Percentiles rank a stretch among this genome's conserved stretches.
Evolutionary conservation across 768 basidiomycete genomes (phyloP).

Genomic region (Leccinum fibrillosum): DNA sequence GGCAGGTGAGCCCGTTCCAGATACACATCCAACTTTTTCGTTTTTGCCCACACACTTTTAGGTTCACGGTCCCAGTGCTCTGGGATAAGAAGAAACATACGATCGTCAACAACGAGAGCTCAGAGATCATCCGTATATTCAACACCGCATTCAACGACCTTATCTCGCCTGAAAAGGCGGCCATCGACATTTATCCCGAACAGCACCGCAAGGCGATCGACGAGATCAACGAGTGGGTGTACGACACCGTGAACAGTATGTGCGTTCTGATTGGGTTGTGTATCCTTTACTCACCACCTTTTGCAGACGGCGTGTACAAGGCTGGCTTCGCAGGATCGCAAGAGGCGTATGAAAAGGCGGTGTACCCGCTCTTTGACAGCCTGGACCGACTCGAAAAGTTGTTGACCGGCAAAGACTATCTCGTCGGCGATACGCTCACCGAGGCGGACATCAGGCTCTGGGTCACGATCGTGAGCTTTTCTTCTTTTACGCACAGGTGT

Average conservation of each 20-base stretch:
- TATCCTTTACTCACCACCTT: too few species aligned
- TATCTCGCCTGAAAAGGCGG: slow-evolving; percentile 60
- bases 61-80: slow-evolving; percentile 85
- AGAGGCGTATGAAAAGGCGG: slow-evolving; percentile 75
- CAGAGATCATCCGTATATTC: slow-evolving; percentile 93
- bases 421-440: slow-evolving; percentile 80
- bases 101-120: slow-evolving; percentile 94
- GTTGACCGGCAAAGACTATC: slow-evolving; percentile 74
- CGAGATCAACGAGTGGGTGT: slow-evolving; percentile 80
- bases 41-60: slow-evolving; percentile 13
- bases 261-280: slow-evolving; percentile 4
- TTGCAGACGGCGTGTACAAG: slow-evolving; percentile 80
- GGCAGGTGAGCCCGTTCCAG: slow-evolving; percentile 47
- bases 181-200: slow-evolving; percentile 76
- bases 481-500: neutral
- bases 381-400: slow-evolving; percentile 81
- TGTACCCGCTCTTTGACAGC: slow-evolving; percentile 68
- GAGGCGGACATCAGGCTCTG: slow-evolving; percentile 85
- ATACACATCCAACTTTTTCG: too few species aligned
- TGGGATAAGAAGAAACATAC: slow-evolving; percentile 89
- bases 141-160: slow-evolving; percentile 81
- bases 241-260: slow-evolving; percentile 80
- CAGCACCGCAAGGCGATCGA: slow-evolving; percentile 75
- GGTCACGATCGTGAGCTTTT: slow-evolving; percentile 76
- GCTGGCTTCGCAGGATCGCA: slow-evolving; percentile 84